Percentiles rank a stretch among this genome's conserved stretches.
Conservation (phyloP, 2,329 filamentous ascomycete genomes). For the Colletotrichum simmondsii region DNA sequence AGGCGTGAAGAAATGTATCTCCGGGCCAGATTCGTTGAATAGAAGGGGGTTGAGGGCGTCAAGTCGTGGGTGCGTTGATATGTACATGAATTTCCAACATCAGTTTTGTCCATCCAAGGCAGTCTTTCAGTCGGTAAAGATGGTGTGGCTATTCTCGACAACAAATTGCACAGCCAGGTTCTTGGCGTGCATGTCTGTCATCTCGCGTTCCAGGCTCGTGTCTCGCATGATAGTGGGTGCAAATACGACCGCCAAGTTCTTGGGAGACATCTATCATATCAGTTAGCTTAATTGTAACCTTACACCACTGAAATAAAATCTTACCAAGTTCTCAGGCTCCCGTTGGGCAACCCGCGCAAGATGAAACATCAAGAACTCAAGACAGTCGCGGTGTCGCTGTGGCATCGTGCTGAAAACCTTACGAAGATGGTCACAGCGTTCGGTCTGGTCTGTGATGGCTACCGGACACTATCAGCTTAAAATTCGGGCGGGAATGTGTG, state of each 20-base stretch:
- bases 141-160: conserved; percentile 86
- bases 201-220: conserved; percentile 88
- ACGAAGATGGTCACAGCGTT: conserved; percentile 77
- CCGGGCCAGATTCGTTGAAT: conserved; percentile 15
- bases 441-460: conserved; percentile 74
- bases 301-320: conserved; percentile 41
- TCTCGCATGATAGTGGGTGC: conserved; percentile 98
- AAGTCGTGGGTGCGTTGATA: conserved; percentile 30
- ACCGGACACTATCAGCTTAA: conserved; percentile 36
- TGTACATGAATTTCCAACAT: conserved; percentile 31
- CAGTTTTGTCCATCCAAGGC: conserved; percentile 4
- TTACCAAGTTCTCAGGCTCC: conserved; percentile 84
- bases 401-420: conserved; percentile 83
- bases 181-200: conserved; percentile 95
- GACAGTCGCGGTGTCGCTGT: conserved; percentile 84
- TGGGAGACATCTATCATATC: conserved; percentile 82
- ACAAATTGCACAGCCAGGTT: conserved; percentile 92
- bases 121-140: conserved; percentile 70
- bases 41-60: conserved; percentile 18
- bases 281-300: not conserved
- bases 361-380: conserved; percentile 96
- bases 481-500: conserved; percentile 26
- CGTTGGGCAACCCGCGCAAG: conserved; percentile 85
- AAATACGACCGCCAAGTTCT: conserved; percentile 96
- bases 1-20: not conserved